Evolutionary conservation across 2,329 filamentous ascomycete species (phyloP).

Genomic region (Teratosphaeria destructans): DNA sequence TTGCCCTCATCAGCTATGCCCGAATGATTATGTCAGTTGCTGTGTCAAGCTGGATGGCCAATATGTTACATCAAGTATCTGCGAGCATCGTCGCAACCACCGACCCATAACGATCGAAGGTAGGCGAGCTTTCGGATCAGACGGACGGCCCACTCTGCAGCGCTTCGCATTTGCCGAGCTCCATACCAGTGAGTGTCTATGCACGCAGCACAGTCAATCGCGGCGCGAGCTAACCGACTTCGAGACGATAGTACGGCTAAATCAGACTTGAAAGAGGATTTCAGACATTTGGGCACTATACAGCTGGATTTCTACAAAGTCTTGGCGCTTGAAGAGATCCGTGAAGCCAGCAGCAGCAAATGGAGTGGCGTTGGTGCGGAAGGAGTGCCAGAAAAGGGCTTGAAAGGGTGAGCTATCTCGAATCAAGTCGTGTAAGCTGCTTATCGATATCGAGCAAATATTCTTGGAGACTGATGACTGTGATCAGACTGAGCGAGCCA

Average conservation of each 20-base stretch:
- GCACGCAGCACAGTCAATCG: neutral
- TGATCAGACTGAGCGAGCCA: neutral
- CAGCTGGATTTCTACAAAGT: constrained; percentile 1
- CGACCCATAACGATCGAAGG: neutral
- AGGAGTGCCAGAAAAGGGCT: constrained; percentile 14
- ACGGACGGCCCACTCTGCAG: neutral
- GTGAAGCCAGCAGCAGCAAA: neutral
- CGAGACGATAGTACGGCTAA: constrained; percentile 5
- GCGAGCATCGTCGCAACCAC: neutral
- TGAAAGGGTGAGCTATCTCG: constrained; percentile 20
- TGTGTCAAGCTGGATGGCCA: constrained; percentile 11
- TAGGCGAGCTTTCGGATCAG: neutral
- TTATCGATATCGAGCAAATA: neutral
- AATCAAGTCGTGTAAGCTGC: constrained; percentile 12
- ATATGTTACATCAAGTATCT: neutral
- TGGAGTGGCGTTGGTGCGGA: neutral
- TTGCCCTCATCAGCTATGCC: neutral
- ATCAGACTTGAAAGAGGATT: neutral
- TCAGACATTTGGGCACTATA: constrained; percentile 11
- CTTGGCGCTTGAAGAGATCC: neutral
- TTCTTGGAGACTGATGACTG: neutral
- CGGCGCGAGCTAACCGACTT: neutral
- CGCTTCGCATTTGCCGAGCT: constrained; percentile 11
- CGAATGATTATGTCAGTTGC: constrained; percentile 2
- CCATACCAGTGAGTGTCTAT: constrained; percentile 7